Conservation (phyloP, 1,139 yeast genomes). For the Hansenula lynferdii region DNA sequence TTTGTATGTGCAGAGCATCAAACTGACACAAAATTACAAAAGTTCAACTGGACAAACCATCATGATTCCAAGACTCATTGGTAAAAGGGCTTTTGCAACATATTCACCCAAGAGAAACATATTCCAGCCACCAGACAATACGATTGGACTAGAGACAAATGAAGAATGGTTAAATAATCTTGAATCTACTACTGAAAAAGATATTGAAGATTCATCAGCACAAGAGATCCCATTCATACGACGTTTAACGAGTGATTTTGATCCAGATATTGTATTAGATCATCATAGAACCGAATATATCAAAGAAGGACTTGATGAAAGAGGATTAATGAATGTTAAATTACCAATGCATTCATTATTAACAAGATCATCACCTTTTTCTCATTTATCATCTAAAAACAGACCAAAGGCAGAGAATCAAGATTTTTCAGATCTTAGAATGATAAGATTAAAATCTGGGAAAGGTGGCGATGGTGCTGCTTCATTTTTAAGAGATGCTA, state of each 20-base stretch:
- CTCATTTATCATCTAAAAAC: constrained; percentile 27
- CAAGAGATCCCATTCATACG: constrained; percentile 3
- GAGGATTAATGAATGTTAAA: constrained; percentile 22
- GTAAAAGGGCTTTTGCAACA: not conserved
- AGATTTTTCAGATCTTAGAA: constrained; percentile 55
- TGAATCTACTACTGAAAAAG: constrained; percentile 4
- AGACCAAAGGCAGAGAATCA: constrained; percentile 34
- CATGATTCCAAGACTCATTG: not conserved
- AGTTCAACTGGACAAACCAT: too few relatives aligned
- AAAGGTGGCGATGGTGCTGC: constrained; percentile 86
- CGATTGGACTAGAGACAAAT: constrained; percentile 42
- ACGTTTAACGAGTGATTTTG: constrained; percentile 2
- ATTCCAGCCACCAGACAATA: constrained; percentile 34
- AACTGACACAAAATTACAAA: not conserved
- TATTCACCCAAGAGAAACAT: not conserved
- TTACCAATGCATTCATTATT: constrained; percentile 34
- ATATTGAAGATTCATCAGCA: not conserved
- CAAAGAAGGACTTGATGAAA: constrained; percentile 6
- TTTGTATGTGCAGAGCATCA: not conserved
- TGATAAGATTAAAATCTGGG: constrained; percentile 70
- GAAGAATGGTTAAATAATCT: constrained; percentile 38
- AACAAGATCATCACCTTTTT: constrained; percentile 34
- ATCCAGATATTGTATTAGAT: constrained; percentile 1
- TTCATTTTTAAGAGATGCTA: constrained; percentile 83
- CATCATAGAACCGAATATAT: constrained; percentile 5